phyloP scores from a whole-genome alignment of 306 rosid species.

The Acmispon strigosus region DNA sequence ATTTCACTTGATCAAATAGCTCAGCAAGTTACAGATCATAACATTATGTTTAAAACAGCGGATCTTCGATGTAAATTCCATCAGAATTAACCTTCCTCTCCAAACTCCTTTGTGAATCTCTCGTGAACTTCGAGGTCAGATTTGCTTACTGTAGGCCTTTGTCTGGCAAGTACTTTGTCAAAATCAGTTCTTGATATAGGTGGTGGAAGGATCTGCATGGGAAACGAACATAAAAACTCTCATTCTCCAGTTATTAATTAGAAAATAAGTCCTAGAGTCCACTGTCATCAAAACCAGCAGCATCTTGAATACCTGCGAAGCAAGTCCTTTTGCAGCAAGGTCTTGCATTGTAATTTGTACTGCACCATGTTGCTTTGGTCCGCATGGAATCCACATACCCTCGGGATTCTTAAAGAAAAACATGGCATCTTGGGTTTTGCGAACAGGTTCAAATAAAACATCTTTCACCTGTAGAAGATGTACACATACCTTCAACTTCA shows the following conservation, averaged over 20 bases:
- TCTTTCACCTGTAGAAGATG: conserved; percentile 72
- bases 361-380: conserved; percentile 77
- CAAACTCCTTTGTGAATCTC: conserved; percentile 95
- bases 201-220: conserved; percentile 88
- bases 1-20: conserved; percentile 42
- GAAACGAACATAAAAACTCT: not conserved
- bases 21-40: conserved; percentile 34
- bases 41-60: conserved; percentile 23
- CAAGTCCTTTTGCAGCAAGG: conserved; percentile 74
- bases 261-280: not conserved
- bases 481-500: not conserved
- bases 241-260: not conserved
- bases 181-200: conserved; percentile 81
- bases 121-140: conserved; percentile 81
- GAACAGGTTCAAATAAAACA: conserved; percentile 97
- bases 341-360: conserved; percentile 82
- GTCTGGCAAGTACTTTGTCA: conserved; percentile 97
- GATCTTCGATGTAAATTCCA: conserved; percentile 34
- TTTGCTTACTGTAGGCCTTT: conserved; percentile 96
- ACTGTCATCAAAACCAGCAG: not conserved
- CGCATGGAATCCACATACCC: conserved; percentile 86
- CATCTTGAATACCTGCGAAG: conserved; percentile 62
- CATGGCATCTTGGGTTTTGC: conserved; percentile 99
- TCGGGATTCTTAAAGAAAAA: conserved; percentile 56
- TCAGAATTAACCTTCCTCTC: conserved; percentile 87